Base-by-base conservation (phyloP, 1,139 yeast species). In the Sugiyamaella pinicola region DNA sequence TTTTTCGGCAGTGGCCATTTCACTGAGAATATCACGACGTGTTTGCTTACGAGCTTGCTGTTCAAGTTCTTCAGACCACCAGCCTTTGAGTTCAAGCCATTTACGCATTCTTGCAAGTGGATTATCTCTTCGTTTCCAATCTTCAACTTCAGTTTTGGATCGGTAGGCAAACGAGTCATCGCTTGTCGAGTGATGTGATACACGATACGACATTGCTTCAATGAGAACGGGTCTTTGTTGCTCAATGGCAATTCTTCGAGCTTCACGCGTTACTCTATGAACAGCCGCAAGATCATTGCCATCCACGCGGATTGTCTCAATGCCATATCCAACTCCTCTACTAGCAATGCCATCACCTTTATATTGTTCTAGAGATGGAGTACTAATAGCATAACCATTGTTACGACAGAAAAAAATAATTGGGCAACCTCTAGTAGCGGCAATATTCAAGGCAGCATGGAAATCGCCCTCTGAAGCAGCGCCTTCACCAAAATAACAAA, bases 401-500 rank as follows among this genome's bases (percentile, higher is more conserved):
- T 69, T 69, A 54, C 73, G 58, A 60, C 72, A 69, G 51, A 69
- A 65, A 56, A 62, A 69, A 9, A 69, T 59, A 9, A 66, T 64
- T 2, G 73, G 73, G 49, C 72, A 69, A 53, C 56, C 60, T 41
- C 72, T 56, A 9, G 73, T 69, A 10, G 73, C 72, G 1, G 73
- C 73, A 57, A 69, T 69, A 57, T 69, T 69, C 38, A 69, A 58
- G 2, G 72, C 72, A 35, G 71, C 71, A 50, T 69, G 73, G 59
- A 69, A 69, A 39, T 69, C 73, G 5, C 73, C 73, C 52, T 69
- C 73, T 15, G 72, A 68, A 0, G 73, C 72, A 1, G 73, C 73
- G 4, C 73, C 73, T 46, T 69, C 73, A 10, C 73, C 73, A 58
- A 69, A 67, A 55, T 68, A 69, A 55, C 71, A 67, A 29, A 69